These are phyloP conservation scores for Russula dissimulans DNA, from an alignment of 768 basidiomycete genomes.

Conservation along the genomic window DNA sequence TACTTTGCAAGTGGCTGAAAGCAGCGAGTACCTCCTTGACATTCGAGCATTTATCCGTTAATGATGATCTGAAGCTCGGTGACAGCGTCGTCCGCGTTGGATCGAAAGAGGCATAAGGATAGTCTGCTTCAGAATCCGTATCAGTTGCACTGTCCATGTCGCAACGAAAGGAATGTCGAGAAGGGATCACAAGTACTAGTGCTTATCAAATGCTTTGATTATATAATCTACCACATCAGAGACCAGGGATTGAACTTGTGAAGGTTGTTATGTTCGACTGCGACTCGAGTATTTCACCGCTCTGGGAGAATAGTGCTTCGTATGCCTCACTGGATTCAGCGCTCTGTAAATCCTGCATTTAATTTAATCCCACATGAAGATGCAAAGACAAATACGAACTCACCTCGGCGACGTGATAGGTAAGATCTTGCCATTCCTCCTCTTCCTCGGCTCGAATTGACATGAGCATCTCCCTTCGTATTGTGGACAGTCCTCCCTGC, in stretches of 20 bases:
- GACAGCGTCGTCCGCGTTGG: constrained; percentile 10
- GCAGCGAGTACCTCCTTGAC: background rate
- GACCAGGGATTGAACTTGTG: constrained; percentile 30
- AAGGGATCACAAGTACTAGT: too few species aligned
- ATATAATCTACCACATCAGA: constrained; percentile 22
- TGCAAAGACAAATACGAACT: constrained; percentile 20
- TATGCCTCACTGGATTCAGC: constrained; percentile 47
- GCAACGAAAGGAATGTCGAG: too few species aligned
- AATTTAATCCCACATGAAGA: background rate
- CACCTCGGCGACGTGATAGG: constrained; percentile 60
- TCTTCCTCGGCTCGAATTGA: constrained; percentile 70
- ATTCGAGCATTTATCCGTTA: background rate
- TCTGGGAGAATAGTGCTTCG: constrained; percentile 56
- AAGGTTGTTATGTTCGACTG: constrained; percentile 48
- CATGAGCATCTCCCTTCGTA: constrained; percentile 68
- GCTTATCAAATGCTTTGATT: background rate
- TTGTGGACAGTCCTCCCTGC: constrained; percentile 58
- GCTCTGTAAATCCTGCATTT: constrained; percentile 34
- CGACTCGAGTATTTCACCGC: constrained; percentile 40
- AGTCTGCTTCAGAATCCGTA: constrained; percentile 33
- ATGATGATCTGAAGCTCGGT: background rate
- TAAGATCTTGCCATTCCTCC: constrained; percentile 61
- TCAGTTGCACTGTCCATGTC: constrained; percentile 44
- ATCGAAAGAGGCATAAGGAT: background rate
- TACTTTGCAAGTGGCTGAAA: background rate